Percentiles rank a stretch among this genome's conserved stretches.
phyloP scores from a whole-genome alignment of 2,329 filamentous ascomycete species.

The Hawksworthiomyces lignivorus region DNA sequence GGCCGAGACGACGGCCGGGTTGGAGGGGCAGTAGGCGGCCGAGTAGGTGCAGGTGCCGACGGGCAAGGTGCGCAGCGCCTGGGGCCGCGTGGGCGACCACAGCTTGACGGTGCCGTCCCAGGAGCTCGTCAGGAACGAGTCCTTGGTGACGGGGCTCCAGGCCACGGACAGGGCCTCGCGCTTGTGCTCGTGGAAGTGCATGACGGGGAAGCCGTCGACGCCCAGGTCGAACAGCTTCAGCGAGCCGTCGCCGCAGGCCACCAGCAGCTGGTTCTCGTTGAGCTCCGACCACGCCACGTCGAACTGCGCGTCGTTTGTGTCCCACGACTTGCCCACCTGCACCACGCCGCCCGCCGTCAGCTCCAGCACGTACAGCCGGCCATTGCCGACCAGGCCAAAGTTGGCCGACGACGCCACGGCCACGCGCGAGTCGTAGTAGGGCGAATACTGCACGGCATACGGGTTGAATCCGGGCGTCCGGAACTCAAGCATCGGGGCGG shows the following conservation, averaged over 20 bases:
- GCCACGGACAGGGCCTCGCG: slow-evolving; percentile 86
- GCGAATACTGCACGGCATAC: slow-evolving; percentile 96
- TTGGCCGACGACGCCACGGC: slow-evolving; percentile 88
- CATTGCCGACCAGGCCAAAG: slow-evolving; percentile 95
- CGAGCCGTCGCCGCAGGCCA: slow-evolving; percentile 85
- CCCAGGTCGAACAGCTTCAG: slow-evolving; percentile 89
- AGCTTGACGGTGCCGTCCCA: slow-evolving; percentile 97
- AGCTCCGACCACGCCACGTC: slow-evolving; percentile 93
- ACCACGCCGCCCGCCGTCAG: slow-evolving; percentile 81
- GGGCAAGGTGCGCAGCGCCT: slow-evolving; percentile 77
- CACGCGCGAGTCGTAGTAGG: slow-evolving; percentile 91
- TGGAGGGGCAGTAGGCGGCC: slow-evolving; percentile 82
- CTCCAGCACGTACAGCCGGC: slow-evolving; percentile 75
- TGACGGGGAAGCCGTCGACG: slow-evolving; percentile 75
- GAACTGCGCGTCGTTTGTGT: slow-evolving; percentile 95
- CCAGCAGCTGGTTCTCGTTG: slow-evolving; percentile 89
- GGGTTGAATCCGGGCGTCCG: slow-evolving; percentile 91
- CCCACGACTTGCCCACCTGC: slow-evolving; percentile 75
- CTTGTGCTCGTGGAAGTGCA: slow-evolving; percentile 88
- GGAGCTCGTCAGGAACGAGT: slow-evolving; percentile 81
- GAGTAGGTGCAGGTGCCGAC: slow-evolving; percentile 93
- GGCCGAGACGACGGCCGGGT: slow-evolving; percentile 75
- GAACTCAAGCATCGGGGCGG: slow-evolving; percentile 72
- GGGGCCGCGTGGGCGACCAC: slow-evolving; percentile 73
- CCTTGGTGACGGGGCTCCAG: slow-evolving; percentile 89